Evolutionary conservation across 1,284 basidiomycete genomes (phyloP), one percentile per base, ranked within the genome.

Genomic region (Ustilago trichophora): DNA sequence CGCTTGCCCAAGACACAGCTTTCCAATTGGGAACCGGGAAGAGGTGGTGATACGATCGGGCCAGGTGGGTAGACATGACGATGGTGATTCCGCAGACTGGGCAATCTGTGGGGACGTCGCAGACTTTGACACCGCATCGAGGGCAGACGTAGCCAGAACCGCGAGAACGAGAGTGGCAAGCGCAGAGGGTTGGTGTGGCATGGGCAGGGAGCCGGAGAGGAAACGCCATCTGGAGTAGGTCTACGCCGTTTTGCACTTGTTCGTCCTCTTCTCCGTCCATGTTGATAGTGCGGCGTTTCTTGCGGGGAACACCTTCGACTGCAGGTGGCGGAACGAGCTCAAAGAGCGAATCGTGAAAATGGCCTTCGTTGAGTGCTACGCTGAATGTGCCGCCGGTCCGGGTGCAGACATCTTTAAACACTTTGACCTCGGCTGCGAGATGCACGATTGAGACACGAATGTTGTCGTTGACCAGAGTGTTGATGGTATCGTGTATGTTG

Each of bases 181-280:
- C 92, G 78, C 95, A 99, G 0, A 81, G 58, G 8, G 78, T 72
- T 0, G 75, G 57, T 5, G 73, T 55, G 5, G 73, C 57, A 27
- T 72, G 67, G 3, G 70, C 67, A 8, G 79, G 75, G 6, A 80
- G 55, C 3, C 76, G 63, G 0, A 73, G 51, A 3, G 79, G 96
- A 82, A 99, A 99, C 4, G 95, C 95, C 93, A 99, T 98, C 85
- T 96, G 90, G 89, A 99, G 94, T 34, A 99, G 84, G 82, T 98
- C 78, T 2, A 78, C 71, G 7, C 75, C 68, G 18, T 69, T 55
- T 31, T 44, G 55, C 25, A 45, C 51, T 19, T 38, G 52, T 1
- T 50, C 55, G 3, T 67, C 63, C 2, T 48, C 52, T 12, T 49
- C 59, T 15, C 21, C 64, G n/a, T n/a, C n/a, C n/a, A n/a, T n/a